A percentile compares a stretch with the other conserved stretches of the same genome.
phyloP scores from a whole-genome alignment of 257 asterid genomes.

The Pogostemon cablin region DNA sequence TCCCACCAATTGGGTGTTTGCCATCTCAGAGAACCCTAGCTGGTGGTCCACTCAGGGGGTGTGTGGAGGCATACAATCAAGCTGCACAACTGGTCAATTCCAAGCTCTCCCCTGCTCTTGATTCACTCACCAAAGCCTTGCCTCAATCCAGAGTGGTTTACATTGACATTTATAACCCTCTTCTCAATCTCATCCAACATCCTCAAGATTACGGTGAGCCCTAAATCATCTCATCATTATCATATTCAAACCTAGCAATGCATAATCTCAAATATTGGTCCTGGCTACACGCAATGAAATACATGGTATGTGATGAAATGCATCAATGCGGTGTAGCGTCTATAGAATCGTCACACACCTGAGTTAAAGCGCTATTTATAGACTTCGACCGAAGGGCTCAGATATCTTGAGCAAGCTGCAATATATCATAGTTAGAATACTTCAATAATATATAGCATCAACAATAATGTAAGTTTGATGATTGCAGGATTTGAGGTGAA shows the following conservation, averaged over 20 bases:
- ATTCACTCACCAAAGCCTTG: constrained; percentile 36
- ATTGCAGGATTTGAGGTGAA: constrained; percentile 48
- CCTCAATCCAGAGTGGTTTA: constrained; percentile 46
- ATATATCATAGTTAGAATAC: no score
- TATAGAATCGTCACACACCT: no score
- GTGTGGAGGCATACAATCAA: constrained; percentile 39
- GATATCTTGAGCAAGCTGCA: no score
- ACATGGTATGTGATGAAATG: no score
- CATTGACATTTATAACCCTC: constrained; percentile 47
- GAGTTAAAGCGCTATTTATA: no score
- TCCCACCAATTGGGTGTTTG: constrained; percentile 56
- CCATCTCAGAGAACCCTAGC: constrained; percentile 51
- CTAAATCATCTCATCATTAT: background rate
- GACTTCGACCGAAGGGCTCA: no score
- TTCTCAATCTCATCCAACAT: constrained; percentile 45
- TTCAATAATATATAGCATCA: background rate
- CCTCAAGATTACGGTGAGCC: constrained; percentile 51
- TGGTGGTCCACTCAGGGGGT: constrained; percentile 44
- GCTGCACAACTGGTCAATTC: constrained; percentile 45
- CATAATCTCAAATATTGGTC: no score
- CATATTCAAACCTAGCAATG: no score
- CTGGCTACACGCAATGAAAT: no score
- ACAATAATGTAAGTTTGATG: background rate
- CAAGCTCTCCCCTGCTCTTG: constrained; percentile 40
- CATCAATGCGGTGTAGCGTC: no score